These are phyloP conservation scores for Lentinula aciculospora DNA, from an alignment of 768 basidiomycete genomes.

Conservation along the genomic window DNA sequence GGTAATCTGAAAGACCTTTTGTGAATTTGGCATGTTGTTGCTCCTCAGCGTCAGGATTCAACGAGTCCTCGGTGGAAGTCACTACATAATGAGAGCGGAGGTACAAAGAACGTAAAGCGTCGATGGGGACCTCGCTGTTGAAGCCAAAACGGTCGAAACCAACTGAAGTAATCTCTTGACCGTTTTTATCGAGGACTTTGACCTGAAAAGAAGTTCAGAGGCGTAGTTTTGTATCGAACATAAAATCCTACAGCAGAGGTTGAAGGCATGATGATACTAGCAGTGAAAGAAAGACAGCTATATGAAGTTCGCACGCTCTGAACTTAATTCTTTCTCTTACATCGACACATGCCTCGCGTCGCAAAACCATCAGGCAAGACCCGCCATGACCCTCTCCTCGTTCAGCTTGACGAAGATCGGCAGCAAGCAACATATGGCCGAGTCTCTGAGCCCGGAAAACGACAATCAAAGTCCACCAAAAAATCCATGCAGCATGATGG, in stretches of 20 bases:
- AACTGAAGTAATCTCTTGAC: slow-evolving; percentile 69
- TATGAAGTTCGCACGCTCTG: slow-evolving; percentile 8
- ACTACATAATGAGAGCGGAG: slow-evolving; percentile 74
- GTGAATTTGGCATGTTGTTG: slow-evolving; percentile 50
- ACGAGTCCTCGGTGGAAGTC: slow-evolving; percentile 27
- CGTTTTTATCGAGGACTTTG: slow-evolving; percentile 66
- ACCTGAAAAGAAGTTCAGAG: slow-evolving; percentile 34
- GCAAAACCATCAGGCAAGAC: slow-evolving; percentile 47
- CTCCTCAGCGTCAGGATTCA: slow-evolving; percentile 34
- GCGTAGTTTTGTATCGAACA: slow-evolving; percentile 8
- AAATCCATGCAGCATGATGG: slow-evolving; percentile 43
- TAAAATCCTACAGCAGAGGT: slow-evolving; percentile 10
- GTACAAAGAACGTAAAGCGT: slow-evolving; percentile 83
- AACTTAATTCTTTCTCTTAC: not conserved
- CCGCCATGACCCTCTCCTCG: slow-evolving; percentile 83
- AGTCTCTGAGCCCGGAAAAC: slow-evolving; percentile 69
- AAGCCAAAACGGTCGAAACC: slow-evolving; percentile 88
- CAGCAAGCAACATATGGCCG: slow-evolving; percentile 71
- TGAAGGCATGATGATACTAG: slow-evolving; percentile 15
- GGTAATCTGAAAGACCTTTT: slow-evolving; percentile 46
- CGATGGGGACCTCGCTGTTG: slow-evolving; percentile 77
- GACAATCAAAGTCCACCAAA: slow-evolving; percentile 62
- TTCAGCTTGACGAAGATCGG: slow-evolving; percentile 81
- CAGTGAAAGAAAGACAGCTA: slow-evolving; percentile 7
- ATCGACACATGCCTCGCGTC: slow-evolving; percentile 56